These are phyloP conservation scores for Irpex sp. DNA, from an alignment of 1,284 basidiomycete genomes.

Conservation along the genomic window DNA sequence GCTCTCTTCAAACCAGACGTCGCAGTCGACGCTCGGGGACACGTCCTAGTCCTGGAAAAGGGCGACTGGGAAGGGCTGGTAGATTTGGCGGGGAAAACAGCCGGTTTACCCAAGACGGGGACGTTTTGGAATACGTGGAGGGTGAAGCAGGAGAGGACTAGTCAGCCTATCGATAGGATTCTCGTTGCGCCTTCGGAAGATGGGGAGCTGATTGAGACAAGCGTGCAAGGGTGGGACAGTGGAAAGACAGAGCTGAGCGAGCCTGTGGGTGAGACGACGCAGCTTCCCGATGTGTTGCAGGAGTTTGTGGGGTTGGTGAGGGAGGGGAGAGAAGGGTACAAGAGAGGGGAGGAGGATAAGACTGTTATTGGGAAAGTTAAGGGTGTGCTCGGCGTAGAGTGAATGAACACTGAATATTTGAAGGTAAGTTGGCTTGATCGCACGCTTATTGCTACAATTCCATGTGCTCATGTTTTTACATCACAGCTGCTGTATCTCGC, in stretches of 20 bases:
- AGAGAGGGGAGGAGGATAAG: slow-evolving; percentile 24
- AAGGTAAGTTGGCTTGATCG: too few relatives aligned
- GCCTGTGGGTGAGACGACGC: slow-evolving; percentile 27
- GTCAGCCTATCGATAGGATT: slow-evolving; percentile 36
- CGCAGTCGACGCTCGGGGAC: slow-evolving; percentile 36
- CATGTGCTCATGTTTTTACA: not conserved
- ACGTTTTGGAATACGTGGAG: slow-evolving; percentile 40
- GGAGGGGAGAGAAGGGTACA: slow-evolving; percentile 10
- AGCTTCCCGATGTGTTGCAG: slow-evolving; percentile 32
- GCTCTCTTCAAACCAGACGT: slow-evolving; percentile 36
- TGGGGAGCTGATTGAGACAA: slow-evolving; percentile 28
- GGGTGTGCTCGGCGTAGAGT: slow-evolving; percentile 16
- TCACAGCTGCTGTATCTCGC: too few relatives aligned
- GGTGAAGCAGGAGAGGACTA: slow-evolving; percentile 27
- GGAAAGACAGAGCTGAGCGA: slow-evolving; percentile 28
- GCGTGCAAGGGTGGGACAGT: slow-evolving; percentile 39
- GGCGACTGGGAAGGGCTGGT: slow-evolving; percentile 31
- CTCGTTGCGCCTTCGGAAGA: slow-evolving; percentile 19
- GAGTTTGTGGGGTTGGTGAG: slow-evolving; percentile 29
- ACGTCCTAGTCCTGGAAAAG: slow-evolving; percentile 22
- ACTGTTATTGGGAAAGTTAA: slow-evolving; percentile 31
- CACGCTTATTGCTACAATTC: not conserved
- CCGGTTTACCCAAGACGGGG: slow-evolving; percentile 25
- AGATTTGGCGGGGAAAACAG: slow-evolving; percentile 24
- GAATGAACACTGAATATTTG: not conserved